phyloP scores from a whole-genome alignment of 179 eudicot species.

The Gypsophila paniculata region DNA sequence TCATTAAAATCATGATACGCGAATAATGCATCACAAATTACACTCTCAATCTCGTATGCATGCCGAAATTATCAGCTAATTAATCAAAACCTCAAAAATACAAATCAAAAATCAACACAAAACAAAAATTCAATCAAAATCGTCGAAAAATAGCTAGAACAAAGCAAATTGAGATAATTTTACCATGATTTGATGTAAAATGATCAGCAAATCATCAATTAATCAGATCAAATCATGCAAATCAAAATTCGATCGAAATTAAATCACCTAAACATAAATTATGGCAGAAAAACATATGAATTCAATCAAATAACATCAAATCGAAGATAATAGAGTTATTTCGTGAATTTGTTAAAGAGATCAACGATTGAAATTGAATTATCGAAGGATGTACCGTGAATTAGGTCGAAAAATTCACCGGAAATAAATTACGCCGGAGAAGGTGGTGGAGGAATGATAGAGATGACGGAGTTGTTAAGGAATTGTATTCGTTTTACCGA shows the following conservation, averaged over 20 bases:
- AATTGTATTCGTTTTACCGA: neutral
- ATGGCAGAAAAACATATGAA: neutral
- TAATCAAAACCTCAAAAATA: neutral
- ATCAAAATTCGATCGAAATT: neutral
- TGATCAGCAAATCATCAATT: neutral
- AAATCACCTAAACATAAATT: neutral
- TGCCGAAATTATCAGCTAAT: neutral
- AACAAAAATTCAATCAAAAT: neutral
- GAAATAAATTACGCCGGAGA: slow-evolving; percentile 6
- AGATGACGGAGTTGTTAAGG: slow-evolving; percentile 11
- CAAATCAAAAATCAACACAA: neutral
- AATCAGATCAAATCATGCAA: neutral
- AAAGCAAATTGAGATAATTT: neutral
- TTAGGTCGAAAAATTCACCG: neutral
- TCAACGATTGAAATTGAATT: neutral
- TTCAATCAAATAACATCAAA: neutral
- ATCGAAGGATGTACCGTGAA: slow-evolving; percentile 10
- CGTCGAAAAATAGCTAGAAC: neutral
- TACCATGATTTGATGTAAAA: neutral
- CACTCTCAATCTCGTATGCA: neutral
- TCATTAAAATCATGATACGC: neutral
- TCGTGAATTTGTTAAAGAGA: neutral
- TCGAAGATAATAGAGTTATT: neutral
- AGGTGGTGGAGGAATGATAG: slow-evolving; percentile 8
- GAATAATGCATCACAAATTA: neutral